These are phyloP conservation scores for Thoreauomyces humboldtii DNA, from an alignment of 192 early-diverging fungal species.

Conservation along the genomic window DNA sequence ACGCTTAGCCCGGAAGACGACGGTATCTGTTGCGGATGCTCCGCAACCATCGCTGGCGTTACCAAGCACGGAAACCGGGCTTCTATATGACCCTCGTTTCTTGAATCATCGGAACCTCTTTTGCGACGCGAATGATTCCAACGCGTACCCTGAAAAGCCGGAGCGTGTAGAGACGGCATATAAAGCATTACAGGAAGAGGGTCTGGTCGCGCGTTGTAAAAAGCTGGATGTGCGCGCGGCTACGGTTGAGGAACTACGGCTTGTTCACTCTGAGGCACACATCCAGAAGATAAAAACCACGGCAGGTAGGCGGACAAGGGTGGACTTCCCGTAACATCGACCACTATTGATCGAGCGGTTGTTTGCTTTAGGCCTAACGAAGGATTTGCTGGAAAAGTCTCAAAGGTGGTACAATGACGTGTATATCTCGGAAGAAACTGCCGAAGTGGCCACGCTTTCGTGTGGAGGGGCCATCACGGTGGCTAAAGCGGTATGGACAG, in stretches of 20 bases:
- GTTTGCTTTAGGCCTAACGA: background rate
- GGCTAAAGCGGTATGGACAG: constrained; percentile 65
- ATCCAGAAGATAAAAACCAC: constrained; percentile 12
- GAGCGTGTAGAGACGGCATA: constrained; percentile 18
- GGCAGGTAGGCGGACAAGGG: constrained; percentile 1
- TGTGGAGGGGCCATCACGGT: constrained; percentile 74
- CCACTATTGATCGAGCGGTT: background rate
- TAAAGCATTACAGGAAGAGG: constrained; percentile 10
- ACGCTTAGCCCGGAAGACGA: too few relatives aligned
- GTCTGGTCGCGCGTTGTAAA: background rate
- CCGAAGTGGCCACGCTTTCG: constrained; percentile 56
- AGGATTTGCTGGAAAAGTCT: constrained; percentile 2
- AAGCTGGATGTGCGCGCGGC: background rate
- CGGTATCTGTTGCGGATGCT: too few relatives aligned
- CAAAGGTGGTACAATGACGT: constrained; percentile 27
- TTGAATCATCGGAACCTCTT: constrained; percentile 27
- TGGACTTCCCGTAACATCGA: background rate
- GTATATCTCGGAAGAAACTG: constrained; percentile 25
- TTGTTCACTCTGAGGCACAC: constrained; percentile 12
- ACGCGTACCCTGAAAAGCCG: constrained; percentile 24
- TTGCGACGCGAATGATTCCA: background rate
- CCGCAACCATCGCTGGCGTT: too few relatives aligned
- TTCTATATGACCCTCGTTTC: constrained; percentile 33
- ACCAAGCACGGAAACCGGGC: constrained; percentile 17
- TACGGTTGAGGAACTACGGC: background rate